Evolutionary conservation across 192 early-diverging fungal genomes (phyloP), one percentile per base, ranked within the genome.

Genomic region (Backusella psychrophila): DNA sequence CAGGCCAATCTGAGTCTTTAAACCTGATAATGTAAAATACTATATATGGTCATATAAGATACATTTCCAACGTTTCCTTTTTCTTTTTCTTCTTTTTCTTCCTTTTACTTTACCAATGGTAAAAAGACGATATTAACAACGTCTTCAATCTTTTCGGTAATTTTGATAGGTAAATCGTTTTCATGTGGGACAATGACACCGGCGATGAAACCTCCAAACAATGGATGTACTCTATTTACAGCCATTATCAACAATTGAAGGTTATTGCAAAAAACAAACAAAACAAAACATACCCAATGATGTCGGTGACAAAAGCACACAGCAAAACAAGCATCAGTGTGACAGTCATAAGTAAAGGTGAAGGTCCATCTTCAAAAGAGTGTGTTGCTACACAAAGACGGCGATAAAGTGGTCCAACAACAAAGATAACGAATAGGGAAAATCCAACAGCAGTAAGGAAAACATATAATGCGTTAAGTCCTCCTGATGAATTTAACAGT

Each of bases 111-210:
- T 83, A 91, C 90, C 41, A 99, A 85, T 12, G 96, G 97, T 69
- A 99, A 80, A 73, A 98, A 93, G 15, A 98, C 75, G 52, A 97
- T 91, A 63, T 87, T 88, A 29, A 97, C 86, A 1, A 97, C 76
- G 80, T 99, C 97, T 76, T 99, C 96, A 65, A 97, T 93, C 83
- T 96, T 96, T 76, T 97, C 95, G 7, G 94, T 95, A 12, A 99
- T 88, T 36, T 90, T 89, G 69, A 96, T 86, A 3, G 96, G 91
- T 76, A 99, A 93, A 15, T 95, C 94, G 73, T 89, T 87, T 49
- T 96, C 93, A 80, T 96, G 95, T 6, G 97, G 97, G 23, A 93
- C 86, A 42, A 96, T 93, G 34, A 96, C 86, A 17, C 97, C 96
- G 7, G 90, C 87, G 9, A 99, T 59, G 76, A 98, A 98, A 3